Base-by-base conservation (phyloP, 495 filamentous ascomycete genomes). In the Bacidia gigantensis region DNA sequence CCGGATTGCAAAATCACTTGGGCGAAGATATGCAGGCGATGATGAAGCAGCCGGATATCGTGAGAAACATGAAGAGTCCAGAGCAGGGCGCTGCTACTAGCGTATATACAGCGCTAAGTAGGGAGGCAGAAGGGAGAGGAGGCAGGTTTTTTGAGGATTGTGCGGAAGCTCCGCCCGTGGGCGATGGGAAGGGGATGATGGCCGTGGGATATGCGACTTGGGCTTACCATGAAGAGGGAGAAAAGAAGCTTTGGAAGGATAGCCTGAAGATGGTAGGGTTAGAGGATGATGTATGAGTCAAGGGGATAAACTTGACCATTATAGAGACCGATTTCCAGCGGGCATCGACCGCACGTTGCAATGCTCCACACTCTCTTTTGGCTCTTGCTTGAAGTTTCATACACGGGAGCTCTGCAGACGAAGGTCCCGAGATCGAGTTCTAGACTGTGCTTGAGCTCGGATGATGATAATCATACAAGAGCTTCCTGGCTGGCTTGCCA, bases 51-150 rank as follows among this genome's bases (percentile, higher is more conserved):
- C 42, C 49, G 10, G 50, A 57, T 20, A 52, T 67, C 5, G 51
- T 51, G 24, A 61, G 32, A 21, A 46, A 52, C 3, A 48, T 67
- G 46, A 70, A 70, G 63, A 59, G 61, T 52, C 46, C 62, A 3
- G 59, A 56, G 44, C 61, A 68, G 42, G 71, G 65, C 3, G 65
- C 66, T 38, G 70, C 72, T 10, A 74, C 72, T 5, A 67, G 56
- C 2, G 60, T 73, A 1, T 69, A 57, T 56, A 69, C 62, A 11
- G 72, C 71, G 2, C 25, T 69, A 38, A 59, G 55, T 0, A 69
- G 58, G 58, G 64, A 60, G 3, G 61, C 57, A 51, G 66, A 73
- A 45, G 65, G 68, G 0, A 64, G 55, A 32, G 69, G 70, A 0
- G 66, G 69, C 3, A 26, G 52, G 22, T 75, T 67, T 53, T 45